Evolutionary conservation across 257 asterid species (phyloP).

Genomic region (Mentha longifolia): DNA sequence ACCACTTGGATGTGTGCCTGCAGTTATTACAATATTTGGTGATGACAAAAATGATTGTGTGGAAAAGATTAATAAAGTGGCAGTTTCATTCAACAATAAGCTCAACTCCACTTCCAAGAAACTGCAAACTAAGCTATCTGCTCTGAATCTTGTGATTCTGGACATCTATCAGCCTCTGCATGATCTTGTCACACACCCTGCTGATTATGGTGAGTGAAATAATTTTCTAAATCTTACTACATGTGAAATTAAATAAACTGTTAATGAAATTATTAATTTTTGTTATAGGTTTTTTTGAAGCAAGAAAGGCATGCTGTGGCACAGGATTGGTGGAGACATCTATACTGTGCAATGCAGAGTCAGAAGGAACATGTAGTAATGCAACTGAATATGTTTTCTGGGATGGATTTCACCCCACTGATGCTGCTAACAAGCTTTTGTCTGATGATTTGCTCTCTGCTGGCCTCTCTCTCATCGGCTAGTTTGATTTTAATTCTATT

Average conservation of each 20-base stretch:
- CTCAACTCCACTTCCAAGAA: constrained; percentile 68
- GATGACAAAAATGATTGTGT: constrained; percentile 72
- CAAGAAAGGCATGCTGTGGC: constrained; percentile 92
- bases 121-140: constrained; percentile 54
- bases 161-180: constrained; percentile 73
- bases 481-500: background rate
- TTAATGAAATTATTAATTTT: too few species aligned
- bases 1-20: constrained; percentile 86
- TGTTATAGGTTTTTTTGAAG: constrained; percentile 65
- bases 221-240: background rate
- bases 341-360: constrained; percentile 66
- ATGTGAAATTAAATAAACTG: too few species aligned
- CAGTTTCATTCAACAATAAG: constrained; percentile 71
- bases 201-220: constrained; percentile 54
- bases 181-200: constrained; percentile 67
- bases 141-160: constrained; percentile 69
- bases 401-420: constrained; percentile 89
- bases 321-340: constrained; percentile 82
- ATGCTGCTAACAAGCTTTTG: constrained; percentile 75
- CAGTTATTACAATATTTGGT: constrained; percentile 77
- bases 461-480: constrained; percentile 69
- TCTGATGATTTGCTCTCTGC: constrained; percentile 71
- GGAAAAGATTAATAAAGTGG: constrained; percentile 60
- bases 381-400: constrained; percentile 83
- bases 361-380: constrained; percentile 80